These are phyloP conservation scores for Apiospora sp. DNA, from an alignment of 2,329 filamentous ascomycete species.

Conservation along the genomic window DNA sequence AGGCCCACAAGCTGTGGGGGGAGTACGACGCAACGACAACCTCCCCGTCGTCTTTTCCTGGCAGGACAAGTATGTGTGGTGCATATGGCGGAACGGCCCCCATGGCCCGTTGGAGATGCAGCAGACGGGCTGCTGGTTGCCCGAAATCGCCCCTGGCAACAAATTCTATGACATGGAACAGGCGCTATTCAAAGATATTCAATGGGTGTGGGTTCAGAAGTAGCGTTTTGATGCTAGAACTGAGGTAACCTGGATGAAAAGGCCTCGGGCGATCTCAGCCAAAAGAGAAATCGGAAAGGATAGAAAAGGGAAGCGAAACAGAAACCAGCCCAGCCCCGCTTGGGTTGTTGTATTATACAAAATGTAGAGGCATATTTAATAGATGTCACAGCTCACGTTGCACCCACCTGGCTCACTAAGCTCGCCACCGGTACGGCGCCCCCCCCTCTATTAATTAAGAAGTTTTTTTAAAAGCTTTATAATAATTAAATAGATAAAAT, in stretches of 20 bases:
- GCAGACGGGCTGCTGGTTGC: conserved; percentile 8
- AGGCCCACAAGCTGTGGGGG: neutral
- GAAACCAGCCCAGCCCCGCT: too few species aligned
- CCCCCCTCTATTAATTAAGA: too few species aligned
- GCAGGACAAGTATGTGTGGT: conserved; percentile 19
- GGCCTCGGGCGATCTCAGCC: neutral
- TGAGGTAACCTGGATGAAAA: neutral
- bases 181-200: neutral
- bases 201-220: neutral
- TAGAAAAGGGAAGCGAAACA: too few species aligned
- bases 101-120: conserved; percentile 9
- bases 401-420: too few species aligned
- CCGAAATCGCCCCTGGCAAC: neutral
- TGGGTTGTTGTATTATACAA: too few species aligned
- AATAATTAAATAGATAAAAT: too few species aligned
- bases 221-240: too few species aligned
- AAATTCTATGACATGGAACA: neutral
- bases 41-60: conserved; percentile 21
- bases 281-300: too few species aligned
- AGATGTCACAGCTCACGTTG: too few species aligned
- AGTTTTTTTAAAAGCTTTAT: too few species aligned
- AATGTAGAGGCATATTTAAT: too few species aligned
- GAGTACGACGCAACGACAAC: neutral
- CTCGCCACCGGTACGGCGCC: too few species aligned
- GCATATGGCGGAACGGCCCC: conserved; percentile 20